These are phyloP conservation scores for Chloropicon primus DNA, from an alignment of 139 green algal genomes.

Conservation along the genomic window DNA sequence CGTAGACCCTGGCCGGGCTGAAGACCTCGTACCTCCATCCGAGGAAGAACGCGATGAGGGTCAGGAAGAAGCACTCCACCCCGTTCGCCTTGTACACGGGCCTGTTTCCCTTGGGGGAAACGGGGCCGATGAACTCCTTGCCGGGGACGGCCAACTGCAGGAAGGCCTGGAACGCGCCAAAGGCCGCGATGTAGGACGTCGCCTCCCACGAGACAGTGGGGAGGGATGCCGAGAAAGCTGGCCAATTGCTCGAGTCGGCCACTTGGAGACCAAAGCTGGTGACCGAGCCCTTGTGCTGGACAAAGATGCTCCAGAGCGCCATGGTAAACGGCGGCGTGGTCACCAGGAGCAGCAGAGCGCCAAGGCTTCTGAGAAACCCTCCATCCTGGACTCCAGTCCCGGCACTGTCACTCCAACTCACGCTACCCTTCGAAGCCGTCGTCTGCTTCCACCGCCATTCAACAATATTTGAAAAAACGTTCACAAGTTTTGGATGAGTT, in stretches of 20 bases:
- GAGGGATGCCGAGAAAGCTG: neutral
- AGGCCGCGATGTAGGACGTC: constrained; percentile 24
- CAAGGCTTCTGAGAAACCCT: neutral
- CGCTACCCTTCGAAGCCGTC: too few relatives aligned
- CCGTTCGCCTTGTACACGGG: constrained; percentile 56
- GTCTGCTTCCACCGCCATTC: too few relatives aligned
- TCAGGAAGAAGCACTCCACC: constrained; percentile 28
- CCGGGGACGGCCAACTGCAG: constrained; percentile 41
- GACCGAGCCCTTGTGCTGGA: neutral
- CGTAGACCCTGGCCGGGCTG: constrained; percentile 41
- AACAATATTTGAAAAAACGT: too few relatives aligned
- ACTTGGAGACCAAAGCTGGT: neutral
- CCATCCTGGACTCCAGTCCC: neutral
- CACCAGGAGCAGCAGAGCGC: neutral
- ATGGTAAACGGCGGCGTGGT: neutral
- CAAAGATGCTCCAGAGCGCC: neutral
- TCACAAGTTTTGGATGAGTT: too few relatives aligned
- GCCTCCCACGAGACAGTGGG: constrained; percentile 19
- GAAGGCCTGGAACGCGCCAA: constrained; percentile 36
- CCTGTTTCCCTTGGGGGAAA: constrained; percentile 44
- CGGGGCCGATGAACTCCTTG: constrained; percentile 29
- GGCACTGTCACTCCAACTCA: neutral
- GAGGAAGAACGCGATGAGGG: constrained; percentile 22
- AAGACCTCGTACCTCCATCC: constrained; percentile 27
- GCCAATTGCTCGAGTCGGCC: neutral